phyloP scores from a whole-genome alignment of 225 moss, liverwort and hornwort genomes.

The Ulota crispa region DNA sequence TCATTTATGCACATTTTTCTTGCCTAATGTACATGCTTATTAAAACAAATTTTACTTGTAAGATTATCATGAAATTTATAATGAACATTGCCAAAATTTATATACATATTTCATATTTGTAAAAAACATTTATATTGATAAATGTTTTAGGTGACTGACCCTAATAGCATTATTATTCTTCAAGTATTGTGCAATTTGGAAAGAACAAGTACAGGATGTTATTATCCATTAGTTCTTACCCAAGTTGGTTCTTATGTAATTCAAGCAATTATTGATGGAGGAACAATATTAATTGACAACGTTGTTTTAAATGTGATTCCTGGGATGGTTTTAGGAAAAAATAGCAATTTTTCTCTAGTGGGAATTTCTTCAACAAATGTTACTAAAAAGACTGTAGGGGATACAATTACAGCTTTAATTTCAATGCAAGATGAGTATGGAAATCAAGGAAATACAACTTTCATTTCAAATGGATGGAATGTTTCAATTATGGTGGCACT shows the following conservation, averaged over 20 bases:
- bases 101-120: no score
- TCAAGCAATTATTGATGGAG: conserved; percentile 12
- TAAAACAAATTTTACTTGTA: neutral
- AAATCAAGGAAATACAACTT: conserved; percentile 35
- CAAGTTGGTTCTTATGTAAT: conserved; percentile 15
- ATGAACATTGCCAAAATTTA: neutral
- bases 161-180: conserved; percentile 3
- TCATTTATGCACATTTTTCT: neutral
- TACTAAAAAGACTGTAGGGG: conserved; percentile 19
- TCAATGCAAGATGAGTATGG: conserved; percentile 30
- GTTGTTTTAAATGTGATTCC: neutral
- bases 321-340: conserved; percentile 21
- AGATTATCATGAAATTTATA: neutral
- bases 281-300: conserved; percentile 10
- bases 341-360: conserved; percentile 9
- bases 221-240: conserved; percentile 14
- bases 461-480: conserved; percentile 15
- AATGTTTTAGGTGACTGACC: conserved; percentile 24
- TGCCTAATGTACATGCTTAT: neutral
- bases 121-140: no score
- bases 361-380: conserved; percentile 23
- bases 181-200: conserved; percentile 15
- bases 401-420: conserved; percentile 23
- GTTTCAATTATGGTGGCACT: conserved; percentile 4
- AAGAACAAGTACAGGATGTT: conserved; percentile 31